These are phyloP conservation scores for Suillus decipiens DNA, from an alignment of 768 basidiomycete species.

Conservation along the genomic window DNA sequence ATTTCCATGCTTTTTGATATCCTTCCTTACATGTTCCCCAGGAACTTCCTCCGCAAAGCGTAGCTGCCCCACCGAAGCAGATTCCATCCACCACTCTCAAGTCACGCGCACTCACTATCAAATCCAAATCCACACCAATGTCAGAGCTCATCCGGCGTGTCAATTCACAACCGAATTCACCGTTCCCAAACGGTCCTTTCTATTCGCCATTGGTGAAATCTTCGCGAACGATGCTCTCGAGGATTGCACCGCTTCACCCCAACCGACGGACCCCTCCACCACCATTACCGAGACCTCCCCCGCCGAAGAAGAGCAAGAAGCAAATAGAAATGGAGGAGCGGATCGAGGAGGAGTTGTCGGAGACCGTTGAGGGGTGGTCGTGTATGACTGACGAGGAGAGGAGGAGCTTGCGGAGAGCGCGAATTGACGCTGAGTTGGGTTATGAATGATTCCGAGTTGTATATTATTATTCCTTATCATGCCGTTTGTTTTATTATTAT, in stretches of 20 bases:
- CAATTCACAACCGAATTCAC: constrained; percentile 66
- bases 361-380: constrained; percentile 69
- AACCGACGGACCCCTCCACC: constrained; percentile 76
- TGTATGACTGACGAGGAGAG: constrained; percentile 42
- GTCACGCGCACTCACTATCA: constrained; percentile 42
- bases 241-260: constrained; percentile 76
- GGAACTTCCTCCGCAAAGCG: constrained; percentile 17
- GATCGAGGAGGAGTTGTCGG: constrained; percentile 80
- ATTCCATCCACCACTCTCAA: constrained; percentile 15
- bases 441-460: constrained; percentile 41
- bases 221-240: constrained; percentile 59
- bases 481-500: not conserved
- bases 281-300: constrained; percentile 67
- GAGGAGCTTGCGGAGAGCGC: constrained; percentile 55
- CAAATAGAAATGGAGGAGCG: constrained; percentile 73
- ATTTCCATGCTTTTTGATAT: not conserved
- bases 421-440: constrained; percentile 64
- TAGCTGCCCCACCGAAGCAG: constrained; percentile 11
- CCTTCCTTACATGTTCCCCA: constrained; percentile 7
- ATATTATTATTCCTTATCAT: not conserved
- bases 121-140: constrained; percentile 64
- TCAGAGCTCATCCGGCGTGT: constrained; percentile 75
- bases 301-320: constrained; percentile 80
- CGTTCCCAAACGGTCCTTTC: constrained; percentile 35
- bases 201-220: constrained; percentile 71